These are phyloP conservation scores for Podaxis pistillaris DNA, from an alignment of 768 basidiomycete species.

Conservation along the genomic window DNA sequence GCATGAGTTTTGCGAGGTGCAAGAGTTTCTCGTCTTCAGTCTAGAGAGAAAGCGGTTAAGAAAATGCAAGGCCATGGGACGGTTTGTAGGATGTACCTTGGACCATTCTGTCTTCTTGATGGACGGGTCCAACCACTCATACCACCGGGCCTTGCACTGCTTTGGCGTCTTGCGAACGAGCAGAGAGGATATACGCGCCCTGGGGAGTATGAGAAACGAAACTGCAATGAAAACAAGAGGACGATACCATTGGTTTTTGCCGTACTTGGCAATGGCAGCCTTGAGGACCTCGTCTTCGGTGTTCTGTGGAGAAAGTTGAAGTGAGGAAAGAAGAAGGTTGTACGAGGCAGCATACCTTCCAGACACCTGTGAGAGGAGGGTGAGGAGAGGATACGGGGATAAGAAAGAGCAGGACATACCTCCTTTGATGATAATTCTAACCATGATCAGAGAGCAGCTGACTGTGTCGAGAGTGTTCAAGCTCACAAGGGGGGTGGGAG, in stretches of 20 bases:
- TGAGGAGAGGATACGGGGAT: slow-evolving; percentile 12
- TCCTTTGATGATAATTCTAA: slow-evolving; percentile 91
- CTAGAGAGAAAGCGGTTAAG: slow-evolving; percentile 34
- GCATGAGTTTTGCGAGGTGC: slow-evolving; percentile 98
- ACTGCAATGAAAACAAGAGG: background rate
- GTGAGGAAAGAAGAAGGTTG: slow-evolving; percentile 2
- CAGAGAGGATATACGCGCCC: slow-evolving; percentile 97
- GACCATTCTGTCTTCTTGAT: slow-evolving; percentile 99
- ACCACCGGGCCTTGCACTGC: slow-evolving; percentile 99
- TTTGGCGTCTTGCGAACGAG: slow-evolving; percentile 98
- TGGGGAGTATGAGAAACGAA: slow-evolving; percentile 24
- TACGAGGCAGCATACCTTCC: slow-evolving; percentile 56
- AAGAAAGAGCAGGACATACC: slow-evolving; percentile 39
- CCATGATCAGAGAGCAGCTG: slow-evolving; percentile 44
- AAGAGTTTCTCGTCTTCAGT: slow-evolving; percentile 98
- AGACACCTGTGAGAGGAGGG: slow-evolving; percentile 51
- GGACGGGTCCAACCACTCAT: slow-evolving; percentile 98
- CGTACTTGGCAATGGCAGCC: slow-evolving; percentile 97
- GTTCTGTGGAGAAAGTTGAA: slow-evolving; percentile 50
- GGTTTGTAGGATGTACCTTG: slow-evolving; percentile 53
- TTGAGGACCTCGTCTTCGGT: slow-evolving; percentile 98
- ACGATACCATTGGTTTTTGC: slow-evolving; percentile 88
- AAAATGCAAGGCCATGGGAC: background rate
- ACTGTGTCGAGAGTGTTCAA: background rate
- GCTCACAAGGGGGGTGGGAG: slow-evolving; percentile 5